Evolutionary conservation across 805 yeast genomes (phyloP).

Genomic region (Wickerhamiella kurtzmanii): DNA sequence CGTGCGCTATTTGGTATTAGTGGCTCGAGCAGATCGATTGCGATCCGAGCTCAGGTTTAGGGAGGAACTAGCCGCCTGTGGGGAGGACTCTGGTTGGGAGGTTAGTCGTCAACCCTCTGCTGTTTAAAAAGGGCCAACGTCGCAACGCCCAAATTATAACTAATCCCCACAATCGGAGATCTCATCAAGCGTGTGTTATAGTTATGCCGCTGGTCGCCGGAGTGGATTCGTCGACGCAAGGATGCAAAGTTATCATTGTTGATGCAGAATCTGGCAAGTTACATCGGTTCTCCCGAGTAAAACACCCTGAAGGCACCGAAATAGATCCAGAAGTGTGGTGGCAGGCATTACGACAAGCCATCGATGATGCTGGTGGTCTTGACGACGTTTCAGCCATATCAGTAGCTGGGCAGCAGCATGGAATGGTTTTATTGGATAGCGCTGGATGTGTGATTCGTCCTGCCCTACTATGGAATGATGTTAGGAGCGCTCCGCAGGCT

Average conservation of each 20-base stretch:
- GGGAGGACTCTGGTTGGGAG: too few relatives aligned
- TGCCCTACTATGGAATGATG: constrained; percentile 20
- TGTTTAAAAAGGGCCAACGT: not conserved
- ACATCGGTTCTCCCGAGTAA: constrained; percentile 12
- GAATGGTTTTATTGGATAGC: constrained; percentile 15
- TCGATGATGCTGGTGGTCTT: constrained; percentile 16
- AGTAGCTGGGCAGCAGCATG: constrained; percentile 21
- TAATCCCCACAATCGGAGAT: not conserved
- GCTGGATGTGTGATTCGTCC: constrained; percentile 16
- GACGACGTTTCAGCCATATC: constrained; percentile 17
- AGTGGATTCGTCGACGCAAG: constrained; percentile 21
- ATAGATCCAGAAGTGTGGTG: constrained; percentile 19
- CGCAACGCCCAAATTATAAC: not conserved
- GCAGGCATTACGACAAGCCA: constrained; percentile 13
- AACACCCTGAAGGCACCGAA: constrained; percentile 20
- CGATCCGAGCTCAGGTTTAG: not conserved
- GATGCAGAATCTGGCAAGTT: constrained; percentile 11
- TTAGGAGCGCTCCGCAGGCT: constrained; percentile 18
- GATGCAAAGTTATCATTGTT: constrained; percentile 17
- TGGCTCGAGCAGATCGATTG: too few relatives aligned
- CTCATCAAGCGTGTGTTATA: not conserved
- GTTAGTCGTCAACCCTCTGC: too few relatives aligned
- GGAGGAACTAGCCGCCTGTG: too few relatives aligned
- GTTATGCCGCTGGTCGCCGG: constrained; percentile 15
- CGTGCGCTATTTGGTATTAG: too few relatives aligned